Evolutionary conservation across 2,329 filamentous ascomycete genomes (phyloP), one percentile per base, ranked within the genome.

Genomic region (Verticillium nonalfalfae): DNA sequence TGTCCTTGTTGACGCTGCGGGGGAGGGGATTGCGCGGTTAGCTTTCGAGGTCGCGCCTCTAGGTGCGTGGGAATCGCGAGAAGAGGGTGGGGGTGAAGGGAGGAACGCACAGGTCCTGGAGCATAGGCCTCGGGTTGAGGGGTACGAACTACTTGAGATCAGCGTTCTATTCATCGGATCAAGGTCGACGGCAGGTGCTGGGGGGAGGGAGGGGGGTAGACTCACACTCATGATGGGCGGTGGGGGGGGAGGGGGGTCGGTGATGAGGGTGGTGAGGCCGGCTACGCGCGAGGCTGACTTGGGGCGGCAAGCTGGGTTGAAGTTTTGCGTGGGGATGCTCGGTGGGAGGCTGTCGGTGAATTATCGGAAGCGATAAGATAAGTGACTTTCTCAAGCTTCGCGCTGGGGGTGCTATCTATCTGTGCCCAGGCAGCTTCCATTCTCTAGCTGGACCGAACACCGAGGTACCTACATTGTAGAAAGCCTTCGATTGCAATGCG

Each of bases 121-220:
- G 90, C 85, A 97, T 93, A 54, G 95, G 95, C 76, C 94, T 91
- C 73, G 95, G 95, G 84, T 99, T 99, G 72, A 98, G 83, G 66
- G 95, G 95, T 75, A 96, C 89, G 80, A 96, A 96, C 86, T 89
- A 63, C 35, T 11, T 50, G 58, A 18, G 7, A 33, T 59, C 14
- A 61, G 55, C 56, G 9, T 7, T 45, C 4, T 7, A 40, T 36
- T 3, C 2, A 7, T 7, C 13, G 15, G 14, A 40, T 13, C 14
- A 21, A 14, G 31, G 13, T 54, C 21, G 45, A 31, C 21, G 1
- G 13, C 11, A 2, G 9, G 33, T 35, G 26, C 7, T 36, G 18
- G 35, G 14, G 9, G 3, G 11, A 14, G 15, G 7, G 11, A 5
- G 52, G 55, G 36, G 36, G 5, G 26, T 7, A 10, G 70, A 67